A percentile compares a stretch with the other conserved stretches of the same genome.
Conservation (phyloP, 2,329 filamentous ascomycete species). For the Penicillium palitans region DNA sequence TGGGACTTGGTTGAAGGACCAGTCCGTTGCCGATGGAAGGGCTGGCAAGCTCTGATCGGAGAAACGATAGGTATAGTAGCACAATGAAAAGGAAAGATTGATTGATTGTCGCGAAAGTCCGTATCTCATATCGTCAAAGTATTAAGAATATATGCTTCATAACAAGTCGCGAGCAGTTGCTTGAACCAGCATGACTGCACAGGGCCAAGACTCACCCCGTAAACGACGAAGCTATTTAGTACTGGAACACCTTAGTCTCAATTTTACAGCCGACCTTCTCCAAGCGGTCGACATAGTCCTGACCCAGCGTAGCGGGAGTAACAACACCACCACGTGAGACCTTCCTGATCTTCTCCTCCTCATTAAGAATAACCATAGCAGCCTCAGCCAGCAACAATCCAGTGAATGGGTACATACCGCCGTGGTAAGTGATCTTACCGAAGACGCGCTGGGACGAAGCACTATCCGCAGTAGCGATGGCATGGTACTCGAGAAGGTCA, state of each 20-base stretch:
- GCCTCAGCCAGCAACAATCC: constrained; percentile 47
- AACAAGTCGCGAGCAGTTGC: neutral
- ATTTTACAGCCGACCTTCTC: constrained; percentile 46
- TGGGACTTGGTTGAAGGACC: constrained; percentile 63
- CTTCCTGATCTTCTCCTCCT: constrained; percentile 44
- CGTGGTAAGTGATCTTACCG: constrained; percentile 44
- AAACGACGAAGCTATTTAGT: constrained; percentile 18
- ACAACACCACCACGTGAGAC: constrained; percentile 49
- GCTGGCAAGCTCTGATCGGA: constrained; percentile 44
- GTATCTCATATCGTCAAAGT: neutral
- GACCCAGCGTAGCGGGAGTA: constrained; percentile 51
- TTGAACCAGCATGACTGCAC: neutral
- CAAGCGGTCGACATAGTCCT: constrained; percentile 48
- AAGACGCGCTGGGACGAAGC: constrained; percentile 40
- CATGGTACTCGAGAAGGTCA: constrained; percentile 46
- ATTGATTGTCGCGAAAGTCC: constrained; percentile 3
- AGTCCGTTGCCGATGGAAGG: constrained; percentile 50
- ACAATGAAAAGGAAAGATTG: neutral
- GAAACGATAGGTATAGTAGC: neutral
- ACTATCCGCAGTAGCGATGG: constrained; percentile 47
- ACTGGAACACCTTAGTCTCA: constrained; percentile 40
- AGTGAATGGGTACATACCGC: constrained; percentile 47
- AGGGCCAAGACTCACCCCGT: neutral
- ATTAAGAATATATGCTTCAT: constrained; percentile 1
- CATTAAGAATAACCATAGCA: constrained; percentile 46